Base-by-base conservation (phyloP, 2,329 filamentous ascomycete genomes). In the Sphaerostilbella broomeana region DNA sequence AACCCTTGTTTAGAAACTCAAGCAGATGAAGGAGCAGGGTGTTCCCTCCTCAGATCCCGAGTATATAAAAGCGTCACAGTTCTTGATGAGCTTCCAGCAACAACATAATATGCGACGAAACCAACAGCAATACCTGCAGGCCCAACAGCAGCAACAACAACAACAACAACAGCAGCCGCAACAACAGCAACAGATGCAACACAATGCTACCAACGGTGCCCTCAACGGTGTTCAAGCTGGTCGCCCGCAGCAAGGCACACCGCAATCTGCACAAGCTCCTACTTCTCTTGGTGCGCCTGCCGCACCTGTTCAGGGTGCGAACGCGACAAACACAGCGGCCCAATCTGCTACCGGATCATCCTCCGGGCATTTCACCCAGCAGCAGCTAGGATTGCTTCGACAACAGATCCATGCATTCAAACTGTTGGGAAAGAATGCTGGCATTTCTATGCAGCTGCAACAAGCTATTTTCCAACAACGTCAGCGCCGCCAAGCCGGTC, bases 371-470 rank as follows among this genome's bases (percentile, higher is more conserved):
- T 89, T 95, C 58, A 81, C 80, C 10, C 74, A 76, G 17, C 84
- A 92, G 41, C 92, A 98, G 59, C 68, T 95, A 31, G 72, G 75
- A 17, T 77, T 86, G 29, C 68, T 98, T 8, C 75, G 86, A 44
- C 81, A 85, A 49, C 92, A 98, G 59, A 95, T 97, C 35, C 74
- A 83, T 51, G 89, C 90, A 0, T 97, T 95, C 65, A 94, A 94
- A 63, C 74, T 88, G 49, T 71, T 98, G 4, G 83, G 86, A 5
- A 94, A 92, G 62, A 95, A 95, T 51, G 72, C 84, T 11, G 83
- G 88, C 1, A 78, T 97, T 4, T 87, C 90, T 1, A 63, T 76
- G 20, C 74, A 78, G 46, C 75, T 95, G 48, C 87, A 94, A 58
- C 84, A 90, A 55, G 79, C 84, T 34, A 80, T 97, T 25, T 94